Evolutionary conservation across 768 basidiomycete species (phyloP).

Genomic region (Lactarius trivialis): DNA sequence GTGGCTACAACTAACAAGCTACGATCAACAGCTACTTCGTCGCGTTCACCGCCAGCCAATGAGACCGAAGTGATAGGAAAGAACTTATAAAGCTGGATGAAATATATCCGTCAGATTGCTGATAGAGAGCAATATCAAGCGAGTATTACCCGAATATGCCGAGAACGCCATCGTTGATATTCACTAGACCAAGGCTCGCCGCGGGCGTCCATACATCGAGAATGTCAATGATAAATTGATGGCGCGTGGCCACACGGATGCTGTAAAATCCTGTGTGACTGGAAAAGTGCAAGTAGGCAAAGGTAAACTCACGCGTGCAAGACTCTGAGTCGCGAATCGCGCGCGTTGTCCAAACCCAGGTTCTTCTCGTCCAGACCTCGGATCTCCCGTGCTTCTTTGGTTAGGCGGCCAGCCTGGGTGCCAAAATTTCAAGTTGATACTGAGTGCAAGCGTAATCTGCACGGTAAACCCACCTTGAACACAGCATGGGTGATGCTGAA

Average conservation of each 20-base stretch:
- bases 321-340: slow-evolving; percentile 56
- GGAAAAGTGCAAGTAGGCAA: not conserved
- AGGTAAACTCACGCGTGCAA: slow-evolving; percentile 43
- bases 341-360: slow-evolving; percentile 53
- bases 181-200: slow-evolving; percentile 65
- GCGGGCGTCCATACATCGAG: slow-evolving; percentile 91
- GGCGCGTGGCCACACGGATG: slow-evolving; percentile 56
- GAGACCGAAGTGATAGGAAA: slow-evolving; percentile 20
- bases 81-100: slow-evolving; percentile 49
- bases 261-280: slow-evolving; percentile 31
- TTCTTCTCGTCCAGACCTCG: slow-evolving; percentile 59
- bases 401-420: slow-evolving; percentile 51
- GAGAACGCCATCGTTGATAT: slow-evolving; percentile 76
- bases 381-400: slow-evolving; percentile 52
- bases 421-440: not conserved
- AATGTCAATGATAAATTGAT: slow-evolving; percentile 78
- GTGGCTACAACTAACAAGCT: not conserved
- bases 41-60: slow-evolving; percentile 18
- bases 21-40: slow-evolving; percentile 1
- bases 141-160: slow-evolving; percentile 75
- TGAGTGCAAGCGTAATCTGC: not conserved
- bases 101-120: slow-evolving; percentile 5
- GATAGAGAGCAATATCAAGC: slow-evolving; percentile 16
- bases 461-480: slow-evolving; percentile 46
- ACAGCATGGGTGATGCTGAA: slow-evolving; percentile 68